Base-by-base conservation (phyloP, 345 rosid genomes). In the Leavenworthia alabamica region DNA sequence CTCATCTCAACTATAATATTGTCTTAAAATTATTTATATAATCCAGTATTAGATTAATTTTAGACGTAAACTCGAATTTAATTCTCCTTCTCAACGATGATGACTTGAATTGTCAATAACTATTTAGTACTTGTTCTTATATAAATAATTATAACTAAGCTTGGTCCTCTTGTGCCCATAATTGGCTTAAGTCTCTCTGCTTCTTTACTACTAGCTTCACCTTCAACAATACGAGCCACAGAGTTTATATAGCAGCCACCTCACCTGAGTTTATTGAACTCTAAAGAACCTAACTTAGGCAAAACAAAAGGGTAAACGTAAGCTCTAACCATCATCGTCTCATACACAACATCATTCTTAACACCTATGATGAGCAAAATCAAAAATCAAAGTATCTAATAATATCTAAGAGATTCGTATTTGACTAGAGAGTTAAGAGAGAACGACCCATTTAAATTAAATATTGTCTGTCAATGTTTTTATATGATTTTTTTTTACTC, bases 131-230 rank as follows among this genome's bases (percentile, higher is more conserved):
- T 23, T 35, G 44, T 8, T 32, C 6, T 28, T 10, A 16, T 45
- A 10, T 39, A 20, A 20, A 20, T 7, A 53, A 87, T 90, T 73
- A 86, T 81, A 20, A 87, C 78, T 53, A 90, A 44, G 86, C 87
- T 64, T 66, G 96, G 80, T 65, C 97, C 97, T 77, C 94, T 80
- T 36, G 90, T 90, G 19, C 96, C 90, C 88, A 90, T 72, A 6
- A 90, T 82, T 8, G 97, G 97, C 76, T 65, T 85, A 55, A 90
- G 5, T 66, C 75, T 83, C 58, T 81, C 89, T 54, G 97, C 94
- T 79, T 90, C 94, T 77, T 67, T 76, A 77, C 96, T 84, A 28
- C 86, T 93, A 0, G 96, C 76, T 36, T 90, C 91, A 0, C 96
- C 97, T 78, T 88, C 86, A 27, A 90, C 88, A 29, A 90, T 61